Base-by-base conservation (phyloP, 1,284 basidiomycete genomes). In the Moniliophthora roreri region DNA sequence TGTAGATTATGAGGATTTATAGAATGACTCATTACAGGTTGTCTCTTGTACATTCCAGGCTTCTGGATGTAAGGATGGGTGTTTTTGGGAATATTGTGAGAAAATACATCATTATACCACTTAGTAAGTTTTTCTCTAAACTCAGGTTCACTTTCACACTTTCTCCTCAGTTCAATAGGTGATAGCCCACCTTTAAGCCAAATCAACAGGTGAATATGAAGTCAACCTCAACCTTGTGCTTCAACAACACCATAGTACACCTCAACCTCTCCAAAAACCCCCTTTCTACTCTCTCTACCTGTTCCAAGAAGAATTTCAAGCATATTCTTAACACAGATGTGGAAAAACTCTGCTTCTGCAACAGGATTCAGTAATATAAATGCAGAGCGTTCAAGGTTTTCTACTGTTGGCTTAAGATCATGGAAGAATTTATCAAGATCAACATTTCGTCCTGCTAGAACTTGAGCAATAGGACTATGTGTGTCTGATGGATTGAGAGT, bases 271-370 rank as follows among this genome's bases (percentile, higher is more conserved):
- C 58, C 58, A 28, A 59, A 56, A 1, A 59, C 46, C 1, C 58
- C 58, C 15, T 28, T 45, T 20, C 51, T 52, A 28, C 40, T 42
- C 6, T 39, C 28, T 16, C 54, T 1, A 5, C 45, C 42, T 20
- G 48, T 54, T 0, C 58, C 55, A 7, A 59, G 26, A 13, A 59
- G 41, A 20, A 44, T 46, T 24, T 53, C 38, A 15, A 51, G 34
- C 11, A 60, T 51, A 13, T 50, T 52, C 8, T 46, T 49, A 18
- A 55, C 56, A 35, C 48, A 47, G 3, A 50, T 23, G 23, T 57
- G 54, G 32, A 60, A 60, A 26, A 60, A 60, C 34, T 53, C 34
- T 5, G 58, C 55, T 16, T 53, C 55, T 37, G 58, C 58, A 20
- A 60, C 49, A 1, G 58, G 58, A 40, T 60, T 60, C n/a, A 51